Evolutionary conservation across 805 yeast species (phyloP), one percentile per base, ranked within the genome.

Genomic region (Myxozyma lipomycoides): DNA sequence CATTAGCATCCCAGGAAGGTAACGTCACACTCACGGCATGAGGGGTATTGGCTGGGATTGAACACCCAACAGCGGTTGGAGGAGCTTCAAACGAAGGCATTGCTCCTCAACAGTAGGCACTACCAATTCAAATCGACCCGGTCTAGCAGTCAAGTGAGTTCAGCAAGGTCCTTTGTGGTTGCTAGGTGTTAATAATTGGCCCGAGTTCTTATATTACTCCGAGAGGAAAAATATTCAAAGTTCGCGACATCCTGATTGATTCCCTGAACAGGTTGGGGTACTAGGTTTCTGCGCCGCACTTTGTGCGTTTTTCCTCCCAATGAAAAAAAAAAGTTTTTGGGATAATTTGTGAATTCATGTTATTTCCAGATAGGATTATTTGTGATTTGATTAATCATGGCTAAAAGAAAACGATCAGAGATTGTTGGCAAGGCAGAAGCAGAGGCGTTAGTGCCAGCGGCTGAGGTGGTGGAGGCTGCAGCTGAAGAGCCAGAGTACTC

Each of bases 1-100:
- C 85, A 3, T 85, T 87, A 40, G 95, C 88, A 43, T 80, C 84
- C 98, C 98, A 93, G 0, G 96, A 86, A 5, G 98, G 98, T 30
- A 91, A 74, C 1, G 95, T 86, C 42, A 91, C 97, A 10, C 96
- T 86, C 1, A 91, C 96, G 0, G 97, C 96, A 67, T 93, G 98
- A 2, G 84, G 82, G 0, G 95, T 84, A 65, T 87, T 83, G 52
- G 86, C 83, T 2, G 98, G 97, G 51, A 93, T 90, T 1, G 96
- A 80, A 17, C 78, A 84, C 2, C 97, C 97, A 17, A 88, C 77
- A n/a, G 28, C 53, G 15, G 59, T 55, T 39, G 59, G 59, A n/a
- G 59, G 59, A 7, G 47, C 38, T 17, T 55, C 59, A 32, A 55
- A n/a, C 5, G 59, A 41, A 18, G 51, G 51, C 59, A 55, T 55